phyloP scores from a whole-genome alignment of 306 rosid species.

The Fagus sylvatica region DNA sequence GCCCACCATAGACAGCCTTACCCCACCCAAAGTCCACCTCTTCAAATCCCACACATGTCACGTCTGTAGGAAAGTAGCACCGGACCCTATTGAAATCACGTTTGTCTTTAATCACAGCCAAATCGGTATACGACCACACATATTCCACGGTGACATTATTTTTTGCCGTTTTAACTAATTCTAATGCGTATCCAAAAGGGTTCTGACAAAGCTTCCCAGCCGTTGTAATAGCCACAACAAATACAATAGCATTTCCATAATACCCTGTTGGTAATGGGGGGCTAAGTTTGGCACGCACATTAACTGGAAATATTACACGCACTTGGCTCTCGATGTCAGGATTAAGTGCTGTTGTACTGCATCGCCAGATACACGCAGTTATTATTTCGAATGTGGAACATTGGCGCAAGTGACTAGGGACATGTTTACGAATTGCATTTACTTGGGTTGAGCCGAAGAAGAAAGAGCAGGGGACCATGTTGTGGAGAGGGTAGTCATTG shows the following conservation, averaged over 20 bases:
- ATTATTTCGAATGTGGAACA: conserved; percentile 48
- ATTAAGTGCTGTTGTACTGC: conserved; percentile 42
- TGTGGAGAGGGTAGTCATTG: conserved; percentile 48
- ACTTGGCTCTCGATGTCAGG: conserved; percentile 37
- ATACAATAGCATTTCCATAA: conserved; percentile 59
- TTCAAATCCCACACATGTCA: conserved; percentile 49
- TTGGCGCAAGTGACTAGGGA: conserved; percentile 20
- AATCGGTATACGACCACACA: conserved; percentile 52
- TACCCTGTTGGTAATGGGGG: conserved; percentile 53
- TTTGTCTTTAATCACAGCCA: conserved; percentile 39
- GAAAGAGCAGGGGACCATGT: conserved; percentile 54
- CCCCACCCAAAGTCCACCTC: conserved; percentile 73
- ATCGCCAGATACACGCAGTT: conserved; percentile 56
- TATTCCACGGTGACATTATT: conserved; percentile 49
- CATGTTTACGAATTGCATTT: conserved; percentile 33
- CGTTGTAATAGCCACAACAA: conserved; percentile 43
- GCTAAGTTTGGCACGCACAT: conserved; percentile 39
- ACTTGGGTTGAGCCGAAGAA: conserved; percentile 46
- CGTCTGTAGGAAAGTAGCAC: conserved; percentile 47
- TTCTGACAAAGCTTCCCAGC: conserved; percentile 44
- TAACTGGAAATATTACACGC: conserved; percentile 47
- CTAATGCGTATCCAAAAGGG: conserved; percentile 49
- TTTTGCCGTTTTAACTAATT: conserved; percentile 48
- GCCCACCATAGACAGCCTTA: conserved; percentile 48
- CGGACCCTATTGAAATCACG: conserved; percentile 53